Percentiles rank a stretch among this genome's conserved stretches.
Evolutionary conservation across 192 early-diverging fungal genomes (phyloP).

Genomic region (Coemansia sp.): DNA sequence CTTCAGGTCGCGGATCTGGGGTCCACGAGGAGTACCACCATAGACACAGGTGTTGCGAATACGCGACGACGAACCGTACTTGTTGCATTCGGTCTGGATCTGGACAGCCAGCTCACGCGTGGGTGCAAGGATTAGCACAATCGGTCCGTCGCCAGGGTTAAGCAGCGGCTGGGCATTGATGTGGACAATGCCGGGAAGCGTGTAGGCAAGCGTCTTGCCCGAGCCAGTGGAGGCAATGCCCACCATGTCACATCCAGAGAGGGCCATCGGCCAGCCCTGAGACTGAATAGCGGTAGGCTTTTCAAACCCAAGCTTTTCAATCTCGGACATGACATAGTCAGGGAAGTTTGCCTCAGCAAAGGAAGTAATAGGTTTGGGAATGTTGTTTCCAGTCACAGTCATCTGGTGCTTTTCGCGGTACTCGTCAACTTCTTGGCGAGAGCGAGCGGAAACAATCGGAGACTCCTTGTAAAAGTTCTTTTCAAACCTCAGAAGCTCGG

Average conservation of each 20-base stretch:
- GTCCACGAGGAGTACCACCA: slow-evolving; percentile 89
- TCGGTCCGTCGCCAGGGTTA: slow-evolving; percentile 91
- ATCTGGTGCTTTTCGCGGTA: slow-evolving; percentile 81
- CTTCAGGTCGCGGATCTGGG: slow-evolving; percentile 83
- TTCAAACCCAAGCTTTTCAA: slow-evolving; percentile 79
- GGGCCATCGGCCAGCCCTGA: slow-evolving; percentile 99
- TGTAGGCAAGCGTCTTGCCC: slow-evolving; percentile 95
- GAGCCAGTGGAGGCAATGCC: slow-evolving; percentile 86
- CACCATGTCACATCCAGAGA: slow-evolving; percentile 92
- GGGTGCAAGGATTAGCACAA: slow-evolving; percentile 93
- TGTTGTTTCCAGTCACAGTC: slow-evolving; percentile 75
- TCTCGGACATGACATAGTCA: slow-evolving; percentile 85
- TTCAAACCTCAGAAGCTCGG: slow-evolving; percentile 76
- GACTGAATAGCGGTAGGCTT: slow-evolving; percentile 92
- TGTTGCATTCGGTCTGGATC: slow-evolving; percentile 92
- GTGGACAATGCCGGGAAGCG: slow-evolving; percentile 94
- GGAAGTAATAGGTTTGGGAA: slow-evolving; percentile 85
- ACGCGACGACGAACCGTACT: slow-evolving; percentile 83
- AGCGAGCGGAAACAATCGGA: slow-evolving; percentile 64
- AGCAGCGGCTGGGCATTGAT: slow-evolving; percentile 96
- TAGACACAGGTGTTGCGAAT: slow-evolving; percentile 96
- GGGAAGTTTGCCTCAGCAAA: slow-evolving; percentile 95
- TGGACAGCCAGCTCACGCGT: slow-evolving; percentile 97
- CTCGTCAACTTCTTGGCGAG: slow-evolving; percentile 70
- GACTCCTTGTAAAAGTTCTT: slow-evolving; percentile 98